These are phyloP conservation scores for Lasiosphaeris hirsuta DNA, from an alignment of 495 filamentous ascomycete species.

Conservation along the genomic window DNA sequence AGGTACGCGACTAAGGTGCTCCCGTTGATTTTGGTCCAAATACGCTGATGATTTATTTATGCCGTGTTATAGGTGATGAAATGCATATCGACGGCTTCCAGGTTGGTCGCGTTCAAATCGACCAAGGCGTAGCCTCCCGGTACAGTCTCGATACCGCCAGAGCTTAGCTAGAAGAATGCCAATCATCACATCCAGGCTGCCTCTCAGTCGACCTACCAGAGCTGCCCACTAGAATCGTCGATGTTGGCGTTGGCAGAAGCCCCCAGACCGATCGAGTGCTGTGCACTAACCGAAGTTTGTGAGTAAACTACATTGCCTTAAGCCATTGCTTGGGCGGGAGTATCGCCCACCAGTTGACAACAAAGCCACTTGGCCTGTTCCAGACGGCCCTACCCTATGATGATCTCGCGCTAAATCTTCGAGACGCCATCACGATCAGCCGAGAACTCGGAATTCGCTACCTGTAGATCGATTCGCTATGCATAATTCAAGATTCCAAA, in stretches of 20 bases:
- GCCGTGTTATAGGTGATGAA: background rate
- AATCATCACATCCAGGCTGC: background rate
- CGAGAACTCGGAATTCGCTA: constrained; percentile 7
- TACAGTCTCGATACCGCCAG: background rate
- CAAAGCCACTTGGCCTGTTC: background rate
- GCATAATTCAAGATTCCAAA: background rate
- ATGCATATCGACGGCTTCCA: background rate
- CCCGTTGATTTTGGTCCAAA: too few species aligned
- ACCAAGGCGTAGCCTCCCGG: background rate
- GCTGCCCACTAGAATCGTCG: constrained; percentile 8
- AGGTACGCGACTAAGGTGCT: background rate
- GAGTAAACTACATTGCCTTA: constrained; percentile 1
- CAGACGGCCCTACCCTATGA: background rate
- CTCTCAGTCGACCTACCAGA: background rate
- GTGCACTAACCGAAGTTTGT: background rate
- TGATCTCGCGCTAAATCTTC: background rate
- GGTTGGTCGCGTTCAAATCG: background rate
- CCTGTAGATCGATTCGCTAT: constrained; percentile 6
- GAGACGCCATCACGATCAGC: constrained; percentile 4
- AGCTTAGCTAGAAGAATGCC: constrained; percentile 4
- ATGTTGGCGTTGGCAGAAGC: background rate
- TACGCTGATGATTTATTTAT: background rate
- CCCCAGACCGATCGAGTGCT: background rate
- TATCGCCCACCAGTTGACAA: background rate
- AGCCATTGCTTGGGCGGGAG: constrained; percentile 13